Percentiles rank a stretch among this genome's conserved stretches.
Conservation (phyloP, 108 stramenopile species). For the Skeletonema potamos region DNA sequence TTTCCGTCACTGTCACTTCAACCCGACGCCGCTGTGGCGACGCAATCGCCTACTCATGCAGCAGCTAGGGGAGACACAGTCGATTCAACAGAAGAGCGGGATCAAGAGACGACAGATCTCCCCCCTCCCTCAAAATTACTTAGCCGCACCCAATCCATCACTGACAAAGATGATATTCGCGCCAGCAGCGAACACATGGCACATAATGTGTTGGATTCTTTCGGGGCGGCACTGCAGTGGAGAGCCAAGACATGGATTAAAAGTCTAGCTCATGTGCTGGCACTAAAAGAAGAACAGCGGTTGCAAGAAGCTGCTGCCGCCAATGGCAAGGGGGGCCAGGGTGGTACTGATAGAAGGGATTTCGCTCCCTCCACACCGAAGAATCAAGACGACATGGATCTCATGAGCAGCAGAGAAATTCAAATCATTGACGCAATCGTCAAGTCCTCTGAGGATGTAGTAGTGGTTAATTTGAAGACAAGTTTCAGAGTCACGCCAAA, state of each 20-base stretch:
- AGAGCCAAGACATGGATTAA: conserved; percentile 74
- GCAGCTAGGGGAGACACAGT: not conserved
- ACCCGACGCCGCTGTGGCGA: not conserved
- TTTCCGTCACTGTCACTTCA: conserved; percentile 68
- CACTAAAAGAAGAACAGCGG: conserved; percentile 52
- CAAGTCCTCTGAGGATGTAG: conserved; percentile 48
- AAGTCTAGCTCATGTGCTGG: conserved; percentile 53
- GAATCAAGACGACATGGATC: conserved; percentile 11
- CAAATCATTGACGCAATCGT: conserved; percentile 48
- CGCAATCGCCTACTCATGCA: not conserved
- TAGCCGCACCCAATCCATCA: conserved; percentile 57
- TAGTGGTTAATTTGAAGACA: conserved; percentile 63
- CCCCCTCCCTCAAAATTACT: conserved; percentile 57
- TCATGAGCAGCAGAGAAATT: conserved; percentile 47
- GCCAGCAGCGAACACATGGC: conserved; percentile 75
- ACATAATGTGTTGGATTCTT: conserved; percentile 70
- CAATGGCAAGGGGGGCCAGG: conserved; percentile 2
- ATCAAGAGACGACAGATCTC: not conserved
- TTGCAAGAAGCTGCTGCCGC: conserved; percentile 16
- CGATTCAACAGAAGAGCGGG: not conserved
- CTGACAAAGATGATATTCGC: conserved; percentile 69
- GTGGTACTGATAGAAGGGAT: not conserved
- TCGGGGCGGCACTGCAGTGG: conserved; percentile 78
- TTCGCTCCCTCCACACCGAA: not conserved
- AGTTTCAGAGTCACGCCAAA: conserved; percentile 64